Percentiles rank a stretch among this genome's conserved stretches.
phyloP scores from a whole-genome alignment of 768 basidiomycete genomes.

The Russula abietina region DNA sequence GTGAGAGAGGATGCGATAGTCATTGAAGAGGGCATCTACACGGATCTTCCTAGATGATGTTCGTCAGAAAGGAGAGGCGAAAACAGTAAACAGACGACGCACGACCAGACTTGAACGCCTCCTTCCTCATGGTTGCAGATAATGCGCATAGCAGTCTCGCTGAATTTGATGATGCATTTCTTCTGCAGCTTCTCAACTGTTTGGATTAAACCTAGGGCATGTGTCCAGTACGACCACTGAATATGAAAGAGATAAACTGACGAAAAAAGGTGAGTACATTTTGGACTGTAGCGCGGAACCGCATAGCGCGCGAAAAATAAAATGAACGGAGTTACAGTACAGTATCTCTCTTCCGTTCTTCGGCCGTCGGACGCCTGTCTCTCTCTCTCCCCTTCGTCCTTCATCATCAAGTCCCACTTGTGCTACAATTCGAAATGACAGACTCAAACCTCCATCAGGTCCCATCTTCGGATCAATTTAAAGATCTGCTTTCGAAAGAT shows the following conservation, averaged over 20 bases:
- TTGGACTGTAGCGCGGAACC: slow-evolving; percentile 25
- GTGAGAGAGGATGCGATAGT: slow-evolving; percentile 85
- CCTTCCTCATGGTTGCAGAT: slow-evolving; percentile 83
- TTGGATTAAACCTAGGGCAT: slow-evolving; percentile 60
- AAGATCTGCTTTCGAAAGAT: slow-evolving; percentile 65
- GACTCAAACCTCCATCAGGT: slow-evolving; percentile 43
- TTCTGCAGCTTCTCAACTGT: slow-evolving; percentile 80
- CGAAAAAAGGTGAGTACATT: slow-evolving; percentile 25
- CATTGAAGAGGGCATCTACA: slow-evolving; percentile 58
- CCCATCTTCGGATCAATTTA: slow-evolving; percentile 64
- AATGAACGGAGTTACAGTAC: no score
- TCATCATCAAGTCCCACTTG: background rate
- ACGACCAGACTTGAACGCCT: slow-evolving; percentile 85
- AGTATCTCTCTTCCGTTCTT: background rate
- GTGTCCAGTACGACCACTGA: background rate
- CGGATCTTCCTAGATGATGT: slow-evolving; percentile 48
- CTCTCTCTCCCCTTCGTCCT: background rate
- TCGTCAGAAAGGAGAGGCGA: background rate
- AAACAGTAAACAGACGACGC: slow-evolving; percentile 33
- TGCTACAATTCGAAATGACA: background rate
- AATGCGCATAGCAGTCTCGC: slow-evolving; percentile 65
- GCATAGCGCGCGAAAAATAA: slow-evolving; percentile 15
- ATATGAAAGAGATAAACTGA: background rate
- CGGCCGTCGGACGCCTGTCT: background rate
- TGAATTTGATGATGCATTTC: slow-evolving; percentile 76